phyloP scores from a whole-genome alignment of 805 yeast genomes.

The Metschnikowia drakensbergensis region DNA sequence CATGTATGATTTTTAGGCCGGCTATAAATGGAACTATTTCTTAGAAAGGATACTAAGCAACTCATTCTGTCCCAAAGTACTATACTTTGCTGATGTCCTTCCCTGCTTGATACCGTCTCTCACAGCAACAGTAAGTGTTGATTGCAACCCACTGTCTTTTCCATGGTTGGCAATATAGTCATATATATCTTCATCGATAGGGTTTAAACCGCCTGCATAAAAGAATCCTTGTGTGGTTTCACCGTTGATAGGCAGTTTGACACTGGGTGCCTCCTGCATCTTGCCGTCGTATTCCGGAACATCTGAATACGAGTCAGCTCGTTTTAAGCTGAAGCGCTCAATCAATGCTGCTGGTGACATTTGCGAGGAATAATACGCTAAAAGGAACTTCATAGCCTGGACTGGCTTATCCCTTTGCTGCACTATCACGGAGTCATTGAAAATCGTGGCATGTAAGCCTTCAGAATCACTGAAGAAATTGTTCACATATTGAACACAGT shows the following conservation, averaged over 20 bases:
- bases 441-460: constrained; percentile 70
- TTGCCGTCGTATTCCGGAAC: not conserved
- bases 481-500: constrained; percentile 78
- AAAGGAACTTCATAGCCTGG: constrained; percentile 53
- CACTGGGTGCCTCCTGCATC: not conserved
- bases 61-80: constrained; percentile 68
- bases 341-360: constrained; percentile 18
- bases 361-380: constrained; percentile 30
- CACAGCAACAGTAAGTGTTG: constrained; percentile 56
- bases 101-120: constrained; percentile 40
- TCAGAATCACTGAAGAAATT: constrained; percentile 53
- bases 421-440: constrained; percentile 64
- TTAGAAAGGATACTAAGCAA: constrained; percentile 49
- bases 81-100: constrained; percentile 58
- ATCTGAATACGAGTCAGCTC: constrained; percentile 14
- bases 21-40: not conserved
- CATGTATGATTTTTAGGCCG: not conserved
- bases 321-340: constrained; percentile 24
- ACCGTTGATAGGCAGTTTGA: constrained; percentile 8
- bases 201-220: constrained; percentile 62
- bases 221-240: constrained; percentile 23
- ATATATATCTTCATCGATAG: constrained; percentile 66
- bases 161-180: constrained; percentile 47
- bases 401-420: constrained; percentile 60
- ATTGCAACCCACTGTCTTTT: constrained; percentile 33